Base-by-base conservation (phyloP, 2,329 filamentous ascomycete genomes). In the Epichloe sp. region DNA sequence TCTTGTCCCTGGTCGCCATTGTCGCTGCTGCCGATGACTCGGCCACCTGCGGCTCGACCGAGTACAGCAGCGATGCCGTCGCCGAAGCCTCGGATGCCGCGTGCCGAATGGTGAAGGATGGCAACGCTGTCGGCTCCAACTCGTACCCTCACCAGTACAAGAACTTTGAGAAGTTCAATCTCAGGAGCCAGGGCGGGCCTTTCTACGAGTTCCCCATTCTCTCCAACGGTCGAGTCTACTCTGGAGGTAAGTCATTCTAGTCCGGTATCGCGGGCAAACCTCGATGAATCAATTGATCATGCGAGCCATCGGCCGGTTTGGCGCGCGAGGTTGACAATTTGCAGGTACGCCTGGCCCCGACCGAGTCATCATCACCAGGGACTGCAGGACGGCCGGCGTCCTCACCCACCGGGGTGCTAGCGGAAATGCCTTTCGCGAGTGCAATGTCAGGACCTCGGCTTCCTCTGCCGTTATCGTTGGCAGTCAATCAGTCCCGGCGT, bases 121-220 rank as follows among this genome's bases (percentile, higher is more conserved):
- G 68, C 47, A 57, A 58, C 31, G 60, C 61, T 40, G 64, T 63
- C 41, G 69, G 71, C 55, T 60, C 63, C 50, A 59, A 55, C 14
- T 52, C 26, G 38, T 82, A 83, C 62, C 79, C 79, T 0, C 79
- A 83, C 61, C 64, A 64, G 37, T 83, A 79, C 67, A 75, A 80
- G 63, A 76, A 83, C 68, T 75, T 75, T 57, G 80, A 84, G 60
- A 79, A 77, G 17, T 83, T 85, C 62, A 65, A 69, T 41, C 83
- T 85, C 62, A 52, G 57, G n/a, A 56, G 69, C 2, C 73, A 82
- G 5, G 55, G 62, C 3, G 78, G 77, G 0, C 78, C 79, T 0
- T 85, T 79, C 61, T 75, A 81, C 54, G 81, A 85, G 63, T 85
- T 82, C 63, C 81, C 81, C 1, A 71, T 85, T 49, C 56, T 76